Percentiles rank a stretch among this genome's conserved stretches.
Evolutionary conservation across 805 yeast species (phyloP).

Genomic region (Schwanniomyces pseudopolymorphus): DNA sequence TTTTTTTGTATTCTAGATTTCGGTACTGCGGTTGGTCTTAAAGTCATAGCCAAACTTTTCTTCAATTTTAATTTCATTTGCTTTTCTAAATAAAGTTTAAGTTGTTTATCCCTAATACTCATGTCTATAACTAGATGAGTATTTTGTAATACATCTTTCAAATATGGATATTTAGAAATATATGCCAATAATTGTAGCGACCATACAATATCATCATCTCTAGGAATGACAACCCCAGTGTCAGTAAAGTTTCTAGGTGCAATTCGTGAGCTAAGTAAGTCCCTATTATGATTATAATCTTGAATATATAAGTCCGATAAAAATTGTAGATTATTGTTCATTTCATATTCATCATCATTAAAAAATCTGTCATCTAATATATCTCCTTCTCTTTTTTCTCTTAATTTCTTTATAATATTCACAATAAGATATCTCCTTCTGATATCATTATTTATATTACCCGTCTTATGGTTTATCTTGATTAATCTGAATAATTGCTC

Average conservation of each 20-base stretch:
- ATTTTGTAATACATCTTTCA: conserved; percentile 71
- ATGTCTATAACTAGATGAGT: conserved; percentile 74
- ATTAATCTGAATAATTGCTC: conserved; percentile 39
- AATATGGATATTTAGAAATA: conserved; percentile 83
- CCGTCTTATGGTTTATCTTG: conserved; percentile 18
- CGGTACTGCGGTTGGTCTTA: conserved; percentile 34
- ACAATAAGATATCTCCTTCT: conserved; percentile 36
- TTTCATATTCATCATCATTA: conserved; percentile 35
- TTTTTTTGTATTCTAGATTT: conserved; percentile 27
- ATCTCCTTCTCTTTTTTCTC: conserved; percentile 36
- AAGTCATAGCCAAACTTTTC: conserved; percentile 26
- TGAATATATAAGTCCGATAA: conserved; percentile 40
- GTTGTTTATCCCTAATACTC: conserved; percentile 42
- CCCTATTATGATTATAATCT: conserved; percentile 28
- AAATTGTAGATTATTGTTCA: conserved; percentile 43
- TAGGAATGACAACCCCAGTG: conserved; percentile 78
- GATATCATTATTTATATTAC: conserved; percentile 26
- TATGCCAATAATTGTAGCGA: conserved; percentile 88
- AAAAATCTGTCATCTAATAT: conserved; percentile 29
- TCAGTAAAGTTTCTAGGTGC: conserved; percentile 42
- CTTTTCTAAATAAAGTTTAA: conserved; percentile 35
- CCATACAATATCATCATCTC: conserved; percentile 94
- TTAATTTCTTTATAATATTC: conserved; percentile 34
- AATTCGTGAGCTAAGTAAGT: conserved; percentile 26
- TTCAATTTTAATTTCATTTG: conserved; percentile 32